Conservation (phyloP, 176 grass and related monocot genomes). For the Raddia distichophylla region DNA sequence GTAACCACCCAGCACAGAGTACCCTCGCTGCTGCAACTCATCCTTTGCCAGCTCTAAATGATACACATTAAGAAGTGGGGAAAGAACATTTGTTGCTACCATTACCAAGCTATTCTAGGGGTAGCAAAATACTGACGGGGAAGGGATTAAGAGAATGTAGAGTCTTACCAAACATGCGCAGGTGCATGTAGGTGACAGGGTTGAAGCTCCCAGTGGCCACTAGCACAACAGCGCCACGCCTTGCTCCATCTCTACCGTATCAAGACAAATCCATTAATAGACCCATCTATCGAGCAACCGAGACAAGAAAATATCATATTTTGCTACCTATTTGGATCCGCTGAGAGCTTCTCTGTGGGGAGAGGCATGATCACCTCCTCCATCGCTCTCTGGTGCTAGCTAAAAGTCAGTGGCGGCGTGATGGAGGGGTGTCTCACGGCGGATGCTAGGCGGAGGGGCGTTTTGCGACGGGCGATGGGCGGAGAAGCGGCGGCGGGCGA, state of each 20-base stretch:
- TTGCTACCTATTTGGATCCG: slow-evolving; percentile 15
- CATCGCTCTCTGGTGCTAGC: slow-evolving; percentile 26
- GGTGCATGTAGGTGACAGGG: slow-evolving; percentile 93
- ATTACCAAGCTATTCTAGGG: neutral
- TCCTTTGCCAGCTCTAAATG: slow-evolving; percentile 80
- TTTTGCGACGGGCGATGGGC: too few species aligned
- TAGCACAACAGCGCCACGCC: slow-evolving; percentile 46
- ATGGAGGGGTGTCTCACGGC: too few species aligned
- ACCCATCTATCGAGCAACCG: neutral
- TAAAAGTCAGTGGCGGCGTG: too few species aligned
- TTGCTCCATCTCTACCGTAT: slow-evolving; percentile 37
- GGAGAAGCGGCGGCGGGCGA: too few species aligned
- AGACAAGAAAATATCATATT: neutral
- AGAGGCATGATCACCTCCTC: slow-evolving; percentile 34
- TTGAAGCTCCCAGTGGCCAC: slow-evolving; percentile 88
- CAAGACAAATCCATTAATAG: slow-evolving; percentile 28
- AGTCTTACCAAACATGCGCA: slow-evolving; percentile 81
- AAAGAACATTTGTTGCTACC: neutral
- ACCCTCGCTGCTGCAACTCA: slow-evolving; percentile 63
- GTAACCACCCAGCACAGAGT: slow-evolving; percentile 65
- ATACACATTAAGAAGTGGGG: neutral
- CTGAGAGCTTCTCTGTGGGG: slow-evolving; percentile 33
- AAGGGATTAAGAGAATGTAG: neutral
- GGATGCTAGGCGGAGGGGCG: too few species aligned
- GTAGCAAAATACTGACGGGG: neutral